Evolutionary conservation across 2,329 filamentous ascomycete genomes (phyloP).

Genomic region (Fusarium udum): DNA sequence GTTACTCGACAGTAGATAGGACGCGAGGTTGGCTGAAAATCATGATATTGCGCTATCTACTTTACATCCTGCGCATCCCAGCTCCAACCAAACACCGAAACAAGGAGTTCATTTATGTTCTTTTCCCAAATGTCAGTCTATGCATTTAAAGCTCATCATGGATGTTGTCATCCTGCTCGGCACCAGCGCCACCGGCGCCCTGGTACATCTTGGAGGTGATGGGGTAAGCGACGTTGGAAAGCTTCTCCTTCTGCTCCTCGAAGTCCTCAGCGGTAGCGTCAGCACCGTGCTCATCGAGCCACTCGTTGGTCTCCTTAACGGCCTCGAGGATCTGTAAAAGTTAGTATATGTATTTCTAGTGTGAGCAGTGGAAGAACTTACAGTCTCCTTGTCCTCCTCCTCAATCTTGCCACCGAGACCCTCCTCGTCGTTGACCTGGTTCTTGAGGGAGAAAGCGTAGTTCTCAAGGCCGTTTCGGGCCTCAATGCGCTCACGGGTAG

Average conservation of each 20-base stretch:
- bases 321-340: constrained; percentile 80
- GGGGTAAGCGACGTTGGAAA: constrained; percentile 94
- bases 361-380: constrained; percentile 57
- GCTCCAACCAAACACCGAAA: constrained; percentile 46
- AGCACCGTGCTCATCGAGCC: constrained; percentile 94
- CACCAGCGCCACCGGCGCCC: constrained; percentile 64
- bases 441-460: constrained; percentile 99
- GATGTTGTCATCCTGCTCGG: constrained; percentile 71
- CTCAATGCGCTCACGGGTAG: constrained; percentile 95
- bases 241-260: constrained; percentile 99
- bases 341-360: constrained; percentile 45
- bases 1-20: background rate
- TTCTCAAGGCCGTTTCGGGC: constrained; percentile 97
- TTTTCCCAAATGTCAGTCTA: constrained; percentile 45
- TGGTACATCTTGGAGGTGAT: constrained; percentile 98
- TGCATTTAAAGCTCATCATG: constrained; percentile 82
- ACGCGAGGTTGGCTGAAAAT: constrained; percentile 25
- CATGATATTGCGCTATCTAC: constrained; percentile 45
- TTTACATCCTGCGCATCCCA: constrained; percentile 44
- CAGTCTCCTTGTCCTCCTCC: constrained; percentile 97
- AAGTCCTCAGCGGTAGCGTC: constrained; percentile 92
- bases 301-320: constrained; percentile 95
- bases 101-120: constrained; percentile 42
- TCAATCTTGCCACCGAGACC: constrained; percentile 98
- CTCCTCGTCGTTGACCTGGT: constrained; percentile 97